These are phyloP conservation scores for Magnusiomyces magnusii DNA, from an alignment of 1,139 yeast species.

Conservation along the genomic window DNA sequence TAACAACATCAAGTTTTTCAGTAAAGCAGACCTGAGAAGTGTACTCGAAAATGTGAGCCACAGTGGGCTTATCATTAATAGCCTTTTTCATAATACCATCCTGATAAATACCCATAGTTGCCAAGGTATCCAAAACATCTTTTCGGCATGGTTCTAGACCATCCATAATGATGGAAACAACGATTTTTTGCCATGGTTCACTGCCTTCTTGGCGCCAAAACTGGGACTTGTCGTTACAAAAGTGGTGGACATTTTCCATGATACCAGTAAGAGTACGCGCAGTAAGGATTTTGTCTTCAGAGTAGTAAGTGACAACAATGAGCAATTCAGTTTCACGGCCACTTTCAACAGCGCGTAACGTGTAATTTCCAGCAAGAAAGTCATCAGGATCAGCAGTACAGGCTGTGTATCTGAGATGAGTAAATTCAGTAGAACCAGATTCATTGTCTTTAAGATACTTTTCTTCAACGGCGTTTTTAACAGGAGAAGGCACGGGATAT, in stretches of 20 bases:
- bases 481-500: constrained; percentile 65
- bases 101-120: constrained; percentile 92
- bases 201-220: constrained; percentile 57
- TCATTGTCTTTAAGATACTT: constrained; percentile 52
- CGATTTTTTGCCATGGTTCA: constrained; percentile 86
- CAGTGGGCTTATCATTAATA: constrained; percentile 79
- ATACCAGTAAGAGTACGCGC: constrained; percentile 92
- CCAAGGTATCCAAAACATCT: constrained; percentile 71
- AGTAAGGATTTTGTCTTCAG: constrained; percentile 74
- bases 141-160: constrained; percentile 90
- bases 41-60: constrained; percentile 89
- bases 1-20: constrained; percentile 40
- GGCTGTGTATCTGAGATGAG: constrained; percentile 69
- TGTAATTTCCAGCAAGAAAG: constrained; percentile 61
- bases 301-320: constrained; percentile 81
- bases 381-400: constrained; percentile 79
- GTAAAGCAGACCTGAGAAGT: constrained; percentile 57
- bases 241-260: constrained; percentile 82
- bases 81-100: constrained; percentile 90
- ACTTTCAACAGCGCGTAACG: constrained; percentile 62
- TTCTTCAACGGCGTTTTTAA: constrained; percentile 50
- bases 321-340: constrained; percentile 84
- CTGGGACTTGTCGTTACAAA: constrained; percentile 54
- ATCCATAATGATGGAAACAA: constrained; percentile 83
- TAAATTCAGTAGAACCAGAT: constrained; percentile 55